Evolutionary conservation across 225 moss, liverwort and hornwort species (phyloP).

Genomic region (Anthoceros angustus): DNA sequence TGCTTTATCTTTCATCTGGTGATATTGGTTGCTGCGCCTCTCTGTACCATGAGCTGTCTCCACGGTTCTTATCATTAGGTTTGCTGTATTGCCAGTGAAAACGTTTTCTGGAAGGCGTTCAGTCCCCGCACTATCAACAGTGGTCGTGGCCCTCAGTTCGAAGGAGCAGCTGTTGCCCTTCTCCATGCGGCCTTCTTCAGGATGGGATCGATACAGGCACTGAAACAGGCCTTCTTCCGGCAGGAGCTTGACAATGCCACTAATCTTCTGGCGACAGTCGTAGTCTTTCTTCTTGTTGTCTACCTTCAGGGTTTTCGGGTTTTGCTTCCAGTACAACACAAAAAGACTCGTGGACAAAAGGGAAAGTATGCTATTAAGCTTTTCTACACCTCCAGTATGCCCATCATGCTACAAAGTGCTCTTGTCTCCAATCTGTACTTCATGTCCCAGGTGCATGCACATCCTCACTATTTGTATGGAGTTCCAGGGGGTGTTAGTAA

Average conservation of each 20-base stretch:
- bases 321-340: conserved; percentile 82
- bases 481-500: no score
- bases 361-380: conserved; percentile 94
- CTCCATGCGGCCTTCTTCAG: conserved; percentile 79
- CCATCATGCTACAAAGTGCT: conserved; percentile 89
- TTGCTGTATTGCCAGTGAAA: conserved; percentile 38
- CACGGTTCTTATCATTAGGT: background rate
- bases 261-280: conserved; percentile 69
- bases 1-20: background rate
- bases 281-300: conserved; percentile 86
- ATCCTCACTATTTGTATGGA: background rate
- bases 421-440: conserved; percentile 91
- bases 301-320: conserved; percentile 97
- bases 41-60: background rate
- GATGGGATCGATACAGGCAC: conserved; percentile 63
- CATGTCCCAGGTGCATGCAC: conserved; percentile 60
- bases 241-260: conserved; percentile 80
- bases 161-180: conserved; percentile 86
- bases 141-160: conserved; percentile 88
- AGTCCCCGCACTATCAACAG: conserved; percentile 93
- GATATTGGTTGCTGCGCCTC: background rate
- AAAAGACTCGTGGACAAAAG: conserved; percentile 85
- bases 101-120: conserved; percentile 94
- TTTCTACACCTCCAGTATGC: conserved; percentile 97
- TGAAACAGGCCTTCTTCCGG: conserved; percentile 84